Conservation (phyloP, 129 eudicot species). For the Arctium lappa region DNA sequence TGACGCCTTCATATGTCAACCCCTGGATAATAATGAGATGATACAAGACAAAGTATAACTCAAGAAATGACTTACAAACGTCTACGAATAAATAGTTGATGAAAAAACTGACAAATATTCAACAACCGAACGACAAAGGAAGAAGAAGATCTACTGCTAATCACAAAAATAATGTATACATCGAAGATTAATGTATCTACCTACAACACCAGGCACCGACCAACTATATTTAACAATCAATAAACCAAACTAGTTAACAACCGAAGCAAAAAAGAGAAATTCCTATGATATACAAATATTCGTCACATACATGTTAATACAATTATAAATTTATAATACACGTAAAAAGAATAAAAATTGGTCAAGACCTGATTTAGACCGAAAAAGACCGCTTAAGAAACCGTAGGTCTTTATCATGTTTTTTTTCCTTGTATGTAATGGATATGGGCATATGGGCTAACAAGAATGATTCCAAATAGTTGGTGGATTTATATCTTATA, state of each 20-base stretch:
- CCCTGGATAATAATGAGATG: neutral
- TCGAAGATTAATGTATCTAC: neutral
- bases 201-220: neutral
- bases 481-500: neutral
- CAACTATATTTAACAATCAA: too few relatives aligned
- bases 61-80: neutral
- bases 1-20: too few relatives aligned
- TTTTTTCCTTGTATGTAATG: neutral
- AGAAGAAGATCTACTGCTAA: neutral
- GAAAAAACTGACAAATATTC: too few relatives aligned
- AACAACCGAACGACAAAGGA: too few relatives aligned
- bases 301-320: neutral
- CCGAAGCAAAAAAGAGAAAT: too few relatives aligned
- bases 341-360: neutral
- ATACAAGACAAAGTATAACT: neutral
- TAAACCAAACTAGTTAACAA: too few relatives aligned
- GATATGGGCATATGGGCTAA: neutral
- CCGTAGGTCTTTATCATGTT: too few relatives aligned
- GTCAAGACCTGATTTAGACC: neutral
- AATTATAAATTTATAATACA: neutral
- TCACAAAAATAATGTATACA: neutral
- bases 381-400: neutral
- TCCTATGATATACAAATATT: too few relatives aligned
- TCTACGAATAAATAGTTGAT: neutral
- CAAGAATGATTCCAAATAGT: neutral